Evolutionary conservation across 768 basidiomycete species (phyloP).

Genomic region (Lentinula raphanica): DNA sequence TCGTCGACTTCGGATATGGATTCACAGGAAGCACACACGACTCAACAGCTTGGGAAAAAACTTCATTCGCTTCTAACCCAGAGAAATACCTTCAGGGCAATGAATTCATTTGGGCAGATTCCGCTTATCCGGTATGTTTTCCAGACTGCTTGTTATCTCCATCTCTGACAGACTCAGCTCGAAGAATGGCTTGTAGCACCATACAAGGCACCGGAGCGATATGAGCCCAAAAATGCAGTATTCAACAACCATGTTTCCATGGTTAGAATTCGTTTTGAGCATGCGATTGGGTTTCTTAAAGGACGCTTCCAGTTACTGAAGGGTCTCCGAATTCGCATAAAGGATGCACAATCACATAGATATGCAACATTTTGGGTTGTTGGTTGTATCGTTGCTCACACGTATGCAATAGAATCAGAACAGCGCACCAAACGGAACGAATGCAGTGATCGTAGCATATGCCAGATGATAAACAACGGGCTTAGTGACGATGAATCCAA

Average conservation of each 20-base stretch:
- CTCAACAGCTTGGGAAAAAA: slow-evolving; percentile 26
- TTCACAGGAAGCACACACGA: slow-evolving; percentile 29
- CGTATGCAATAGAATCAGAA: too few species aligned
- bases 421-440: too few species aligned
- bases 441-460: too few species aligned
- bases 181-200: slow-evolving; percentile 22
- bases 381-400: too few species aligned
- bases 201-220: slow-evolving; percentile 27
- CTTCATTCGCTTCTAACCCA: slow-evolving; percentile 18
- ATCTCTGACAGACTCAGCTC: too few species aligned
- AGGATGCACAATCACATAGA: slow-evolving; percentile 20
- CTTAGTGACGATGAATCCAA: too few species aligned
- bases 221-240: too few species aligned
- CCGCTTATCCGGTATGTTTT: slow-evolving; percentile 25
- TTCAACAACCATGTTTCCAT: slow-evolving; percentile 18
- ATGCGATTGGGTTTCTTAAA: slow-evolving; percentile 32
- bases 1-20: slow-evolving; percentile 28
- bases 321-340: slow-evolving; percentile 25
- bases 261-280: slow-evolving; percentile 30
- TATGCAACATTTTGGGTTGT: too few species aligned
- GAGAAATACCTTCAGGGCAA: slow-evolving; percentile 19
- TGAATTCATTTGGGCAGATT: slow-evolving; percentile 19
- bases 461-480: too few species aligned
- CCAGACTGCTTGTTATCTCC: too few species aligned
- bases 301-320: slow-evolving; percentile 23